These are phyloP conservation scores for Coemansia sp. DNA, from an alignment of 192 early-diverging fungal genomes.

Conservation along the genomic window DNA sequence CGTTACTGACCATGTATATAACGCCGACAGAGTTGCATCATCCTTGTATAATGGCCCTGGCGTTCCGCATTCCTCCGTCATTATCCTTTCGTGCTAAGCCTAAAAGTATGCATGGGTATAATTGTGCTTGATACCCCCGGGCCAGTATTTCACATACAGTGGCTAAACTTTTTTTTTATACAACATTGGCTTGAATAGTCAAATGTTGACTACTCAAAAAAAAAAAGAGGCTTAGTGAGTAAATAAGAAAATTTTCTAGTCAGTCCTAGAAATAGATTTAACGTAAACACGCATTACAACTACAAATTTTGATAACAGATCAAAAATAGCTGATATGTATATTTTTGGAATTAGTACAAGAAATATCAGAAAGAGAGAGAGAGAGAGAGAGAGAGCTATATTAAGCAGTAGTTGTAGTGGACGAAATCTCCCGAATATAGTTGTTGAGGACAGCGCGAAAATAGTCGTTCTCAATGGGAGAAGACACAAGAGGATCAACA, in stretches of 20 bases:
- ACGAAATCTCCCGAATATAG: constrained; percentile 47
- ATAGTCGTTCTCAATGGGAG: constrained; percentile 57
- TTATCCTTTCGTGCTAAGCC: constrained; percentile 7
- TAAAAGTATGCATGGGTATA: background rate
- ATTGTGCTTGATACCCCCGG: background rate
- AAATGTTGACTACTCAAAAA: background rate
- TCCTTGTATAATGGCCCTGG: background rate
- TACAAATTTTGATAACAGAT: background rate
- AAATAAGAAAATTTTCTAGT: background rate
- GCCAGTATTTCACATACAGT: background rate
- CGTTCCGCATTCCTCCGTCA: background rate
- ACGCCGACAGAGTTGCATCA: background rate
- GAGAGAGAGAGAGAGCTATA: background rate
- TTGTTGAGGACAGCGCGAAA: constrained; percentile 54
- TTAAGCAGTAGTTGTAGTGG: constrained; percentile 17
- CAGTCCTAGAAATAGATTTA: background rate
- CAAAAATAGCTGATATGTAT: background rate
- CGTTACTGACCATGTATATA: background rate
- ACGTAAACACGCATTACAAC: background rate
- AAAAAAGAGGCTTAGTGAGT: background rate
- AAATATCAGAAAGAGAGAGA: background rate
- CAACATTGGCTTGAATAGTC: background rate
- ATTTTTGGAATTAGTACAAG: constrained; percentile 8
- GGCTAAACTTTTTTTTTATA: background rate
- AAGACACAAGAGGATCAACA: constrained; percentile 48